Base-by-base conservation (phyloP, 441 rosid species). In the Bruguiera hainesii region DNA sequence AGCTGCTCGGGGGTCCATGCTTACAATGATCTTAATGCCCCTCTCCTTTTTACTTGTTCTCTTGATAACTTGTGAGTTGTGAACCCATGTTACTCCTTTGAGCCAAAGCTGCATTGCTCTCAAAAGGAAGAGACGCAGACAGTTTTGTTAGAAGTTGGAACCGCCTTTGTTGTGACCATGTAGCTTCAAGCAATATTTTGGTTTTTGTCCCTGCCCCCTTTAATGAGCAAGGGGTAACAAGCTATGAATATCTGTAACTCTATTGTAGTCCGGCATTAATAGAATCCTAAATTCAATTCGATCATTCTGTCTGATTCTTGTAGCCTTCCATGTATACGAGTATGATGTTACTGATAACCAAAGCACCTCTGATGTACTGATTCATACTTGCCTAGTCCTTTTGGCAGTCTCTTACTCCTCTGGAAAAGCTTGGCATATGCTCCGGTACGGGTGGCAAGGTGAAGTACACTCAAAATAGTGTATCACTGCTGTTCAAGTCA, bases 111-210 rank as follows among this genome's bases (percentile, higher is more conserved):
- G 67, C 62, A 67, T 28, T 64, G 49, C 70, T 55, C 28, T 29
- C 60, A 5, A 20, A 67, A 21, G 23, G 69, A 58, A 72, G 74
- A 69, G 74, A 63, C 65, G 19, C 59, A 57, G n/a, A 61, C 73
- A 76, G 73, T 81, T 81, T 78, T 78, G 82, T 71, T 71, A 60
- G 74, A 75, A 71, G 70, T 73, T 29, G 70, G 23, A 68, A 73
- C 66, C 63, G 28, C 68, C 21, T 72, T 63, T 55, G 39, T 74
- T 55, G 48, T 30, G 30, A 19, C 42, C 50, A 33, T 71, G 71
- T 61, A 52, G 73, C 46, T 48, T 59, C 60, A 21, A 30, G 65
- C 51, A 60, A 52, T 21, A 13, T 37, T 65, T 57, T 26, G 29
- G 21, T 71, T 50, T 67, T 62, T 23, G 37, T 60, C 4, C 29